Evolutionary conservation across 768 basidiomycete species (phyloP), one percentile per base, ranked within the genome.

Genomic region (Trametes meyenii): DNA sequence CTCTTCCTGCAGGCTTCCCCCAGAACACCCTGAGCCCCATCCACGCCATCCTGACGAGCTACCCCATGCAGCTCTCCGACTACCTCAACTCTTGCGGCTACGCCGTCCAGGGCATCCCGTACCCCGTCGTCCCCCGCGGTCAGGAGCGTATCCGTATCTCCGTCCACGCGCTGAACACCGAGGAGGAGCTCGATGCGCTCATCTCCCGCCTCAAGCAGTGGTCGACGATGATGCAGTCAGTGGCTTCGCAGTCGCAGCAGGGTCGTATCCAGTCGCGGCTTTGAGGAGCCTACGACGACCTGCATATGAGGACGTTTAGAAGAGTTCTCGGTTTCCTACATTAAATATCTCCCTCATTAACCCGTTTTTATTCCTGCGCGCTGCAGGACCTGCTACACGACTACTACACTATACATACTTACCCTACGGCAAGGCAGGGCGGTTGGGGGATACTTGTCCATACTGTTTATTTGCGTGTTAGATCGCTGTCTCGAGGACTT

Each of bases 171-270:
- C 52, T 49, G 21, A 68, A 66, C 43, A 66, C 64, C 26, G 45
- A 65, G 53, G 57, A 48, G 24, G 76, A 78, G 62, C 63, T 77
- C 14, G 64, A 65, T 26, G 21, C 38, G 17, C 29, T 64, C 19
- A 24, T 64, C 10, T 23, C 45, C 8, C 62, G 62, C 5, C 56
- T 63, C 21, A 26, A 19, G 39, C 56, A 58, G 33, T 63, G 62
- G 62, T 54, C 55, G 8, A 46, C 45, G 17, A 51, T 56, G 55
- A 56, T 56, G 61, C 48, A 56, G 24, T 50, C 49, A 21, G 33
- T 35, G 26, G 57, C 35, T 7, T 29, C 40, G 40, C 49, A 50
- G 17, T 29, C 21, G n/a, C 57, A 58, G 49, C 4, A 29, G 5
- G 40, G 49, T 13, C 16, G 39, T 1, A 39, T 50, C 3, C 49